phyloP scores from a whole-genome alignment of 495 filamentous ascomycete species.

The Cercophora scortea region DNA sequence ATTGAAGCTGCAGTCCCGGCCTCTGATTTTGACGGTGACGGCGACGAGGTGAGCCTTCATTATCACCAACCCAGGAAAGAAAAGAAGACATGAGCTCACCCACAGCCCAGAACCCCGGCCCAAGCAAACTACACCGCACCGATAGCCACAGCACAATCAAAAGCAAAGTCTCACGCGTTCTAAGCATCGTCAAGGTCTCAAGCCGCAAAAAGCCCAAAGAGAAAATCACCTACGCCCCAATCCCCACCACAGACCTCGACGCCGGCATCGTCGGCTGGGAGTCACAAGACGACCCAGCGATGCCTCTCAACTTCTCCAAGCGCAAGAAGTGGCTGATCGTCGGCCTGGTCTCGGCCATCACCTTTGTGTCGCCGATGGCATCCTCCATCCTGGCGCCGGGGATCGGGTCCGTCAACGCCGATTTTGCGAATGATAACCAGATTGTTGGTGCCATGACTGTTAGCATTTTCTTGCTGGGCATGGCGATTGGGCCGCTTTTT shows the following conservation, averaged over 20 bases:
- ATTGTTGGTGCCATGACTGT: constrained; percentile 31
- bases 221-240: constrained; percentile 14
- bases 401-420: constrained; percentile 41
- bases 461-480: constrained; percentile 38
- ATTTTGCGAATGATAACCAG: constrained; percentile 39
- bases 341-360: constrained; percentile 37
- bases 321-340: constrained; percentile 65
- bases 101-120: neutral
- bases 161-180: constrained; percentile 14
- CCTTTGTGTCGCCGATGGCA: constrained; percentile 54
- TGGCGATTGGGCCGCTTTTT: constrained; percentile 40
- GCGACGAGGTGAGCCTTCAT: neutral
- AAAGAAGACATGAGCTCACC: neutral
- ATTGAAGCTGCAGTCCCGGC: constrained; percentile 10
- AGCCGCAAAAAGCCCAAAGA: constrained; percentile 13
- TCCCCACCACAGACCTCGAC: constrained; percentile 38
- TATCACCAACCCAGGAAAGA: neutral
- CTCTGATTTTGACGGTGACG: constrained; percentile 15
- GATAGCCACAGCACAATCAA: constrained; percentile 11
- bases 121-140: constrained; percentile 4
- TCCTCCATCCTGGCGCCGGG: constrained; percentile 61
- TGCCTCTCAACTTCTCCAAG: constrained; percentile 61
- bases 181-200: constrained; percentile 2
- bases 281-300: constrained; percentile 56
- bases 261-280: constrained; percentile 51